Evolutionary conservation across 2,329 filamentous ascomycete species (phyloP), one percentile per base, ranked within the genome.

Genomic region (Xylariaceae sp.): DNA sequence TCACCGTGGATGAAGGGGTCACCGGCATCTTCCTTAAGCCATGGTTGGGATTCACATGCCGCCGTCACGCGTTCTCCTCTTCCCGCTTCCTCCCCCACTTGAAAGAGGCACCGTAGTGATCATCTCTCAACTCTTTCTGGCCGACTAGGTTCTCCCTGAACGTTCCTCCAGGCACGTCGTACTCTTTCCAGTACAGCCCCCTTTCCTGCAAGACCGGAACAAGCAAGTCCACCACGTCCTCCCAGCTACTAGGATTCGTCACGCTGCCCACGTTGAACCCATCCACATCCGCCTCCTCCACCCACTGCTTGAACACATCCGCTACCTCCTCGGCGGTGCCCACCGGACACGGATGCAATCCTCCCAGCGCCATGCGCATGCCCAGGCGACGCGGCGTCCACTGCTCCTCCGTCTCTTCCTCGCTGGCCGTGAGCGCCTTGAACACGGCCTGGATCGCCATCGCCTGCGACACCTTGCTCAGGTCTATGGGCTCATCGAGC

Each of bases 201-300:
- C 83, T 64, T 17, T 64, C 61, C 33, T 69, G 70, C 19, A 87
- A 60, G 48, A 85, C 83, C 0, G 83, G 81, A 0, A 87, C 51
- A 3, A 87, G 58, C 9, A 83, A 64, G 8, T 83, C 74, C 24
- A 83, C 74, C 1, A 87, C 73, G 47, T 87, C 83, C 42, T 81
- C 73, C 57, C 86, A 87, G 0, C 77, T 81, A 32, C 73, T 72
- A 0, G 81, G 83, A 43, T 75, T 74, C 30, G 76, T 59, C 0
- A 74, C 69, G 53, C 70, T 57, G 50, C 74, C 73, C 48, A 81
- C 62, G 42, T 81, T 81, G 55, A 81, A 81, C 0, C 77, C 78
- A 56, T 81, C 78, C 2, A 81, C 68, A 50, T 79, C 77, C 1
- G 72, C 76, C 52, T 79, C 77, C 2, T 30, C 18, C 19, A 42